Conservation (phyloP, 352 stramenopile genomes). For the Globisporangium cylindrosporum region DNA sequence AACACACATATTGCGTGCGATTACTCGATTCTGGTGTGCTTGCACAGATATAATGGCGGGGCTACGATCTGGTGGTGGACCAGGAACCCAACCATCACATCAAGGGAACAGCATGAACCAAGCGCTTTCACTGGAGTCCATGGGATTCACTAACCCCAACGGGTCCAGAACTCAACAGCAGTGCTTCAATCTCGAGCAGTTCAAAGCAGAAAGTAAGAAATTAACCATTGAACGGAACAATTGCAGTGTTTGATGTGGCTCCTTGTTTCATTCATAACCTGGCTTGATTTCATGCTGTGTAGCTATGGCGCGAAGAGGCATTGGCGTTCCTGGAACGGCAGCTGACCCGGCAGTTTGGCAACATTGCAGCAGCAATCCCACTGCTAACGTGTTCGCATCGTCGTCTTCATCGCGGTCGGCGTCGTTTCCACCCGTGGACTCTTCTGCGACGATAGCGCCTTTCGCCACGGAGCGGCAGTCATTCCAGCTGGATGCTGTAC, state of each 20-base stretch:
- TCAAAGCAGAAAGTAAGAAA: conserved; percentile 27
- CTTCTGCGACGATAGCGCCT: conserved; percentile 15
- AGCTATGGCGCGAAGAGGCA: conserved; percentile 16
- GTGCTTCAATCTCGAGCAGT: conserved; percentile 19
- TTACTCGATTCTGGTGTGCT: neutral
- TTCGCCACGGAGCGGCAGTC: conserved; percentile 47
- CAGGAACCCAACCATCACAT: neutral
- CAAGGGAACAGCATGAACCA: conserved; percentile 2
- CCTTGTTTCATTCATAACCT: neutral
- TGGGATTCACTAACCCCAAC: conserved; percentile 6
- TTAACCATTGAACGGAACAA: neutral
- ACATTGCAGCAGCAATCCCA: neutral
- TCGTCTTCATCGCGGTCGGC: conserved; percentile 6
- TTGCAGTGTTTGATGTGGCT: neutral
- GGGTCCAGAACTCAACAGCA: neutral
- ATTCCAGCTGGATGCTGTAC: conserved; percentile 33
- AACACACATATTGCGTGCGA: neutral
- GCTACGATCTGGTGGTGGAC: conserved; percentile 9
- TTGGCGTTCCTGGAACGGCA: neutral
- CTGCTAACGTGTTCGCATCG: neutral
- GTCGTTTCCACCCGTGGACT: conserved; percentile 11
- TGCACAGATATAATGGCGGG: conserved; percentile 12
- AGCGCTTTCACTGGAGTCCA: conserved; percentile 10
- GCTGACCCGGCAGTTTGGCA: neutral
- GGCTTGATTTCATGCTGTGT: too few species aligned